phyloP scores from a whole-genome alignment of 148 eudicot genomes.

The Mesembryanthemum crystallinum region DNA sequence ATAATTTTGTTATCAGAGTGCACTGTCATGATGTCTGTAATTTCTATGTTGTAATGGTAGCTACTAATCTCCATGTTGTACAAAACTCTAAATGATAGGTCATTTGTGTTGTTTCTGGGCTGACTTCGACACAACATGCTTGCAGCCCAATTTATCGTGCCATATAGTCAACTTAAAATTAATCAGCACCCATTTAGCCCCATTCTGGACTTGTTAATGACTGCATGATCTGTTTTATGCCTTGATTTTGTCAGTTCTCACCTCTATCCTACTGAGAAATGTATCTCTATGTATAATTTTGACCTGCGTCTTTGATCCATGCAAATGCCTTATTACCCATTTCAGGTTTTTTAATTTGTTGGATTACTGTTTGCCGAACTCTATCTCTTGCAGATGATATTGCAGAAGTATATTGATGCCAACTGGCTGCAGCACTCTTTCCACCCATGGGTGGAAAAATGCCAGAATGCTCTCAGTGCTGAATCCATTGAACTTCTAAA shows the following conservation, averaged over 20 bases:
- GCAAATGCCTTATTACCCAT: not conserved
- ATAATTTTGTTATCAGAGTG: not conserved
- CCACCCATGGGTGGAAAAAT: slow-evolving; percentile 60
- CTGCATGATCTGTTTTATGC: slow-evolving; percentile 2
- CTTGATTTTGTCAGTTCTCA: not conserved
- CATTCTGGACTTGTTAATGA: not conserved
- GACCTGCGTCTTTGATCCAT: slow-evolving; percentile 11
- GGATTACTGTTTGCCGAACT: not conserved
- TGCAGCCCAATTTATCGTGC: not conserved
- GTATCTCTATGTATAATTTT: slow-evolving; percentile 8
- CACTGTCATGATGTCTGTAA: slow-evolving; percentile 8
- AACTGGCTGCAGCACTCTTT: slow-evolving; percentile 70
- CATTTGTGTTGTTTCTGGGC: not conserved
- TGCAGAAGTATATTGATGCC: slow-evolving; percentile 50
- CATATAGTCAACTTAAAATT: not conserved
- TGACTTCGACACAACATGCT: not conserved
- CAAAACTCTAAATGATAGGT: not conserved
- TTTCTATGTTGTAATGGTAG: not conserved
- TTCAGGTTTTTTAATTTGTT: not conserved
- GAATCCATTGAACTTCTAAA: slow-evolving; percentile 75
- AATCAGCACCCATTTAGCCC: not conserved
- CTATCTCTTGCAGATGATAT: slow-evolving; percentile 58
- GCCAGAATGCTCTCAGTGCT: slow-evolving; percentile 73
- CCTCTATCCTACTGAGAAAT: slow-evolving; percentile 7
- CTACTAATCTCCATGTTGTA: slow-evolving; percentile 3